phyloP scores from a whole-genome alignment of 495 filamentous ascomycete genomes.

The Hyaloscypha bicolor region DNA sequence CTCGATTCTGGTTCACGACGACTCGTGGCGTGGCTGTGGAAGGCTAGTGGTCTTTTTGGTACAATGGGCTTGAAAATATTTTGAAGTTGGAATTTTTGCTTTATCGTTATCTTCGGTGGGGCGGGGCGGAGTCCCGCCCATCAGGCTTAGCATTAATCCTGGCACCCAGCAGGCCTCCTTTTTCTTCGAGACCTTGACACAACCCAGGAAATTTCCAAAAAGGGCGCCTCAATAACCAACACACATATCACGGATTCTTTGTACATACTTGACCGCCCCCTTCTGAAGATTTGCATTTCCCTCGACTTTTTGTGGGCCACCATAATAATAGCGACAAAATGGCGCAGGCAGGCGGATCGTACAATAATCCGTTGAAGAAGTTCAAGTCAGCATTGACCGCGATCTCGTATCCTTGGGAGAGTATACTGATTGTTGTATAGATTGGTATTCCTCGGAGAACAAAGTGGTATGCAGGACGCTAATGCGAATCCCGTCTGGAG shows the following conservation, averaged over 20 bases:
- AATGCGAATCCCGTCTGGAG: constrained; percentile 12
- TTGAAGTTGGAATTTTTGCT: neutral
- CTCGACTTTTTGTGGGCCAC: neutral
- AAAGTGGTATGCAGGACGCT: constrained; percentile 75
- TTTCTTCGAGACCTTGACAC: constrained; percentile 1
- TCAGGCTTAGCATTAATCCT: no score
- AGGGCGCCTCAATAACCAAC: neutral
- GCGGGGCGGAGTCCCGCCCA: neutral
- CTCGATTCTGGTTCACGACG: neutral
- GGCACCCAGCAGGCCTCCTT: neutral
- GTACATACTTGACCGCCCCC: neutral
- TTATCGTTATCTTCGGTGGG: neutral
- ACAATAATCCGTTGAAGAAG: constrained; percentile 99
- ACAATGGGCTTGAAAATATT: neutral
- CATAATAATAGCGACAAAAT: constrained; percentile 44
- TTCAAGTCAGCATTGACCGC: constrained; percentile 74
- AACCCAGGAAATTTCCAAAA: constrained; percentile 3
- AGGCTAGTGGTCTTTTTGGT: neutral
- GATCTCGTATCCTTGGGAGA: constrained; percentile 27
- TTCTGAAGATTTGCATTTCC: neutral
- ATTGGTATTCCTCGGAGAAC: constrained; percentile 95
- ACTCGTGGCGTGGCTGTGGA: neutral
- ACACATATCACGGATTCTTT: neutral
- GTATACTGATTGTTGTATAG: constrained; percentile 46
- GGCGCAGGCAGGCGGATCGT: constrained; percentile 66